Conservation (phyloP, 345 rosid species). For the Clarkia xantiana region DNA sequence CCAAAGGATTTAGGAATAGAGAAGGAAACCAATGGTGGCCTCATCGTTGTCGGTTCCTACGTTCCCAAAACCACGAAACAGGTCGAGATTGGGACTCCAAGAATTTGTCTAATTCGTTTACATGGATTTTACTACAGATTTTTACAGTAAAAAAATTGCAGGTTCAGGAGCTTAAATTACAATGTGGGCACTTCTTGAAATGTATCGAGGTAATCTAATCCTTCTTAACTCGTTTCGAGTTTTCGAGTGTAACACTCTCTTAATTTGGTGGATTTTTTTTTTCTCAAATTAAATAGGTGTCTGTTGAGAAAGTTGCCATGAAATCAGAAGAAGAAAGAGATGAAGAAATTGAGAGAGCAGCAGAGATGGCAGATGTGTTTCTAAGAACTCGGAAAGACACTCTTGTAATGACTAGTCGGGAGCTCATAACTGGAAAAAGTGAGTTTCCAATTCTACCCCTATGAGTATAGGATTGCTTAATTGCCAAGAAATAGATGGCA, state of each 20-base stretch:
- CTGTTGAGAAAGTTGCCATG: slow-evolving; percentile 76
- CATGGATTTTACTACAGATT: too few species aligned
- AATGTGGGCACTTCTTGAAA: slow-evolving; percentile 43
- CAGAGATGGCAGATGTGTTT: slow-evolving; percentile 57
- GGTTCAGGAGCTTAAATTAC: slow-evolving; percentile 76
- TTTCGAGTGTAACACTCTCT: too few species aligned
- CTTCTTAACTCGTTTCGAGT: too few species aligned
- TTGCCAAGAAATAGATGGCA: too few species aligned
- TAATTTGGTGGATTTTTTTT: too few species aligned
- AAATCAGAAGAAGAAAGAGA: slow-evolving; percentile 54
- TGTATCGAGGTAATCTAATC: slow-evolving; percentile 68
- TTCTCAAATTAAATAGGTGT: too few species aligned
- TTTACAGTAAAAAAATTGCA: too few species aligned
- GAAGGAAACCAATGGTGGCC: slow-evolving; percentile 55
- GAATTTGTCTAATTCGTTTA: too few species aligned
- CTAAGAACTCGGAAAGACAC: slow-evolving; percentile 61
- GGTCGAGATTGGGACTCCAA: too few species aligned
- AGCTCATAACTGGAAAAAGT: slow-evolving; percentile 84
- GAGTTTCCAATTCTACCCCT: too few species aligned
- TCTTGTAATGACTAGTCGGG: slow-evolving; percentile 80
- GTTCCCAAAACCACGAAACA: slow-evolving; percentile 95
- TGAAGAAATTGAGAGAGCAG: slow-evolving; percentile 60
- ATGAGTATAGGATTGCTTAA: too few species aligned
- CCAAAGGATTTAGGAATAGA: slow-evolving; percentile 64
- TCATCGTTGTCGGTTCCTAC: slow-evolving; percentile 88